Evolutionary conservation across 352 stramenopile genomes (phyloP), one percentile per base, ranked within the genome.

Genomic region (Pythium sp.): DNA sequence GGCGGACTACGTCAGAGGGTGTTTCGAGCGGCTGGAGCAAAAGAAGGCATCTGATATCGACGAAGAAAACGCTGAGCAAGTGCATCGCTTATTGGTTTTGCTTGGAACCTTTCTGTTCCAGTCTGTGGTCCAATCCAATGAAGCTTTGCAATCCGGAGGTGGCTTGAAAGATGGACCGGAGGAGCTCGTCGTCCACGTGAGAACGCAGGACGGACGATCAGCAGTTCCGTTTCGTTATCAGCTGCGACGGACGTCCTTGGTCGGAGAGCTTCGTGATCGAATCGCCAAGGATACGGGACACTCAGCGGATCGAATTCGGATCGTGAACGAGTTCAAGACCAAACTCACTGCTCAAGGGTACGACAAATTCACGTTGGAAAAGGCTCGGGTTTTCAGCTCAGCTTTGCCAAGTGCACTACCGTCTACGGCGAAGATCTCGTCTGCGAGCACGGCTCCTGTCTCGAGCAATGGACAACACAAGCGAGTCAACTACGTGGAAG

Each of bases 81-180:
- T 86, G 32, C 67, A 79, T 57, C 80, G 87, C 6, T 32, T 93
- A 30, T 70, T 95, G 2, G 62, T 86, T 5, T 28, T 96, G 47
- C 72, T 96, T n/a, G 87, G 79, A 41, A 94, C 87, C 20, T 90
- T 96, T 71, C 63, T 96, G 14, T 73, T 83, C 34, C 86, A 94
- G 63, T 89, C 79, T 5, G 72, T 83, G 18, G 72, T 83, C 6
- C 77, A 89, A 34, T 55, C 38, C 2, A 71, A 65, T 11, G 58
- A 65, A 22, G 34, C 61, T 8, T 36, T 34, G 36, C 22, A 62
- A 9, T 38, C 53, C 11, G 59, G 34, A 38, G 32, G 57, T 28
- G 28, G 56, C 34, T 55, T 26, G 30, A 56, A 67, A 47, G 72
- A 87, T 70, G 76, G 72, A 2, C 71, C 72, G 2, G 81, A 91